Base-by-base conservation (phyloP, 73 alveolate species). In the Paramecium sonneborni region DNA sequence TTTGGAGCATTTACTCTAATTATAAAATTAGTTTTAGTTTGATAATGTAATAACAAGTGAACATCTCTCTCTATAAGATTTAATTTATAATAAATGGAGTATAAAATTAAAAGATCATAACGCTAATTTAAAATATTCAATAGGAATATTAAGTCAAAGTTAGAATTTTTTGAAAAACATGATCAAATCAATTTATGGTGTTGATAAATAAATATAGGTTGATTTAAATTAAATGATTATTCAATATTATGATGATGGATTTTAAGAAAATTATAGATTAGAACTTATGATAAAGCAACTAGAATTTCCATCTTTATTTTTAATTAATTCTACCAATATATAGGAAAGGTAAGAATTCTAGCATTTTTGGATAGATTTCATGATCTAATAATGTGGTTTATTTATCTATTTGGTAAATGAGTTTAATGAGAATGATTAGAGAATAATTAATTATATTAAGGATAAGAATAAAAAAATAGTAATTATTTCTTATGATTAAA, bases 21-120 rank as follows among this genome's bases (percentile, higher is more conserved):
- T 23, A 30, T 30, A 62, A 62, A 26, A 62, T 30, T 26, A 11
- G 24, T 62, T 62, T 62, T 62, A 62, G 24, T 62, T 62, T 62
- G 84, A 62, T 62, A 62, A 62, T 12, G 12, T 62, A 30, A 62
- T 62, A 12, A 62, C 84, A 7, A 62, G 84, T 62, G 44, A 62
- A 3, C 44, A 62, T 30, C 20, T 8, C 24, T 30, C 48, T 26
- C 8, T 62, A 6, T 28, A 62, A 30, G 84, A 62, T 12, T 32
- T 62, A 26, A 62, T 62, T 30, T 23, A 1, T 0, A 62, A 62
- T 26, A 62, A 62, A 26, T 62, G 84, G 84, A 62, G 48, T 11
- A 62, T 62, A 26, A 62, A 62, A 62, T 26, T 62, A 26, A 62
- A 62, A 62, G 84, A 62, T 62, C 48, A 62, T 62, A 32, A 62